These are phyloP conservation scores for Elsinoe australis DNA, from an alignment of 2,329 filamentous ascomycete genomes.

Conservation along the genomic window DNA sequence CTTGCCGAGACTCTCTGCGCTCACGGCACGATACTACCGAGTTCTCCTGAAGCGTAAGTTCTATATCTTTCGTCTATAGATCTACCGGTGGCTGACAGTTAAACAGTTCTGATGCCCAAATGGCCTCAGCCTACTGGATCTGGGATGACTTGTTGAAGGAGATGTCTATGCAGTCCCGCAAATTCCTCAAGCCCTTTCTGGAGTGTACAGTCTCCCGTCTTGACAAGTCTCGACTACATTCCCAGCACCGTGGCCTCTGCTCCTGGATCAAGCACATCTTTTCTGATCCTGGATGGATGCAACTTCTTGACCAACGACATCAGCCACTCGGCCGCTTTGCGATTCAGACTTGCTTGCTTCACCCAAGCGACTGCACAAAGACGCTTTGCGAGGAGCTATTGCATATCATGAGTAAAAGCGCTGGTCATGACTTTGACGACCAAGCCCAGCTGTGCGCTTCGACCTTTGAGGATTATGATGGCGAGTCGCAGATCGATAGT, in stretches of 20 bases:
- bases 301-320: not conserved
- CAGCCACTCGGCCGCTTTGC: not conserved
- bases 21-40: not conserved
- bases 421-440: not conserved
- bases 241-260: conserved; percentile 20
- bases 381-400: not conserved
- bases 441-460: not conserved
- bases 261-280: conserved; percentile 19
- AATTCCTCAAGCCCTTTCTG: conserved; percentile 31
- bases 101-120: conserved; percentile 28
- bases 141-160: conserved; percentile 36
- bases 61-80: conserved; percentile 15
- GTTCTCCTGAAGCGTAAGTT: conserved; percentile 1
- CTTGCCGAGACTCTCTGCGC: conserved; percentile 18
- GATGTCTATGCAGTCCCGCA: conserved; percentile 23
- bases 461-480: not conserved
- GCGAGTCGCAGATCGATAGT: too few species aligned
- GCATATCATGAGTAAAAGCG: not conserved
- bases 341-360: conserved; percentile 20
- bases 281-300: not conserved
- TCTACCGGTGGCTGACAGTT: not conserved
- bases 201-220: conserved; percentile 30
- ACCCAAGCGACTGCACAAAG: not conserved
- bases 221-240: too few species aligned
- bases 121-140: conserved; percentile 39